Evolutionary conservation across 2,329 filamentous ascomycete genomes (phyloP), one percentile per base, ranked within the genome.

Genomic region (Biscogniauxia mediterranea): DNA sequence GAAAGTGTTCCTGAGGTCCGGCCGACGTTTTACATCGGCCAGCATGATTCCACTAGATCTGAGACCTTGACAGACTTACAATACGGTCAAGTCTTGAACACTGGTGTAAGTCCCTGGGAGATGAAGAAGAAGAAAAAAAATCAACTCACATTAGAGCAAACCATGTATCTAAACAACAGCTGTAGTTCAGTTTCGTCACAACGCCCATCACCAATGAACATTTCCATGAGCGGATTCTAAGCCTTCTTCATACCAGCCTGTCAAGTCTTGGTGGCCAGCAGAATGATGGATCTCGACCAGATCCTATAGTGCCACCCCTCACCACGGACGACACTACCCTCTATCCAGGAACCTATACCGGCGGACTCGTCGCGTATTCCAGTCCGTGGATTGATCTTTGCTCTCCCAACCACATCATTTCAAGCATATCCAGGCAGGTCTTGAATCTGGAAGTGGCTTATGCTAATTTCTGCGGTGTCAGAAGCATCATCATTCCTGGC

Each of bases 341-440:
- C 58, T 86, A 86, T 55, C 91, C 91, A 5, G 84, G 84, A 60
- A 82, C 85, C 15, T 83, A 84, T 64, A 86, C 93, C 63, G 87
- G 87, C 65, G 90, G 93, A 57, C 81, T 95, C 61, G 84, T 96
- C 55, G 91, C 88, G 15, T 89, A 90, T 61, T 87, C 87, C n/a
- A 97, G 93, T 75, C 85, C 92, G 5, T 98, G 94, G 94, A 94
- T 97, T 67, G 93, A 98, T 73, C 79, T 98, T 13, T 89, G 89
- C 69, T 96, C 93, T 2, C 79, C 87, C 1, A 90, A 97, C 74
- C 91, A 93, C 6, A 77, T 94, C 64, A 88, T 98, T 64, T 88
- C 92, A 7, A 91, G 91, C 74, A 84, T 98, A 61, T 97, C 94
- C 42, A 87, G 91, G 52, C 94, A 97, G 77, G 90, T 96, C 6